Evolutionary conservation across 768 basidiomycete species (phyloP).

Genomic region (Lactarius psammicola): DNA sequence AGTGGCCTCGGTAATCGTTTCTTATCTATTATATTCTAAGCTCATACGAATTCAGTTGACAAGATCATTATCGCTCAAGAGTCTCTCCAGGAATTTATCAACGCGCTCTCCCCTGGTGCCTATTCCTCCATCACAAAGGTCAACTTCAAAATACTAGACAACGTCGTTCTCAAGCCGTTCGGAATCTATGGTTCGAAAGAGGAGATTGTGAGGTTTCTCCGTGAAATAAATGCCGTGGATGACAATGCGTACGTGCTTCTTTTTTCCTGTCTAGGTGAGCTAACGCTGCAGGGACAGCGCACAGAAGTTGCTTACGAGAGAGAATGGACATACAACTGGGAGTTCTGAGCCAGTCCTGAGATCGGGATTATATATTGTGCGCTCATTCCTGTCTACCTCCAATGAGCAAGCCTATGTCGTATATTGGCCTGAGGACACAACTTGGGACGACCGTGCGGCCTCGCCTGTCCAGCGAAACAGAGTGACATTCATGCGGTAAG

Average conservation of each 20-base stretch:
- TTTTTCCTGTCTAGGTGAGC: neutral
- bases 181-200: slow-evolving; percentile 58
- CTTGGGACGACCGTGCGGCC: slow-evolving; percentile 53
- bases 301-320: slow-evolving; percentile 23
- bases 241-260: slow-evolving; percentile 40
- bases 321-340: slow-evolving; percentile 18
- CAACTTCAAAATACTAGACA: slow-evolving; percentile 53
- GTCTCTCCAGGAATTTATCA: slow-evolving; percentile 48
- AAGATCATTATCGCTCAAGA: slow-evolving; percentile 60
- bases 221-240: slow-evolving; percentile 39
- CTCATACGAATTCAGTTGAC: slow-evolving; percentile 43
- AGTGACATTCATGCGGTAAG: slow-evolving; percentile 61
- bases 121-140: slow-evolving; percentile 55
- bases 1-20: slow-evolving; percentile 48
- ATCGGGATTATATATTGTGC: slow-evolving; percentile 51
- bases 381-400: slow-evolving; percentile 17
- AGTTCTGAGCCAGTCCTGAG: slow-evolving; percentile 37
- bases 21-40: neutral
- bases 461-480: slow-evolving; percentile 51
- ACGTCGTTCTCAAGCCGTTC: slow-evolving; percentile 46
- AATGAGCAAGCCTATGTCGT: slow-evolving; percentile 45
- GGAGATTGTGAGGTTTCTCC: slow-evolving; percentile 50
- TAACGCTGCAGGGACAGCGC: slow-evolving; percentile 23
- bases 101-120: slow-evolving; percentile 48
- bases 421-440: slow-evolving; percentile 61